A percentile compares a stretch with the other conserved stretches of the same genome.
phyloP scores from a whole-genome alignment of 305 asterid genomes.

The Nicotiana rustica region DNA sequence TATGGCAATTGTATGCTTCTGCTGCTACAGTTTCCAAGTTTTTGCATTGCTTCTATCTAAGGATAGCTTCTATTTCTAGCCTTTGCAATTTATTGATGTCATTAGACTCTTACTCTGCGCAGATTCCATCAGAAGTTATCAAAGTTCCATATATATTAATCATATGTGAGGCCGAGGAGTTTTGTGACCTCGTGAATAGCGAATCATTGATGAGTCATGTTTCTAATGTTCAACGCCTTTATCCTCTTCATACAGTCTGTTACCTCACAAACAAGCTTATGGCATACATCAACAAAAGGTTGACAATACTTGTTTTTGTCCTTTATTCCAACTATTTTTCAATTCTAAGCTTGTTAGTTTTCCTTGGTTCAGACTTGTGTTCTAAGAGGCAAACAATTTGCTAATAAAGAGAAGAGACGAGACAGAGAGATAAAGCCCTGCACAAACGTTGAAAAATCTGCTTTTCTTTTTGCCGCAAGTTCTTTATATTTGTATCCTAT shows the following conservation, averaged over 20 bases:
- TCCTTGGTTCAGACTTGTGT: background rate
- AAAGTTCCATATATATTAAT: conserved; percentile 69
- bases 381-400: background rate
- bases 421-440: background rate
- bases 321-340: conserved; percentile 14
- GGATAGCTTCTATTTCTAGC: conserved; percentile 31
- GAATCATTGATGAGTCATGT: conserved; percentile 68
- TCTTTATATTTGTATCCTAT: background rate
- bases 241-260: conserved; percentile 86
- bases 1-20: background rate
- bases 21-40: background rate
- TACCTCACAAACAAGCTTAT: conserved; percentile 80
- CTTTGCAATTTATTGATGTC: conserved; percentile 9
- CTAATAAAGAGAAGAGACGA: background rate
- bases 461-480: background rate
- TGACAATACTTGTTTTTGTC: conserved; percentile 37
- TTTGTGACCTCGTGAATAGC: conserved; percentile 67
- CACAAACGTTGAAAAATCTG: background rate
- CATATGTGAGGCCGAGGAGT: conserved; percentile 88
- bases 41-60: conserved; percentile 32
- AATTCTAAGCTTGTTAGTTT: background rate
- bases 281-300: conserved; percentile 88
- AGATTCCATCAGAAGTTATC: conserved; percentile 61
- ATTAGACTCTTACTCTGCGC: conserved; percentile 47
- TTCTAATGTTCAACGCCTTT: conserved; percentile 59